Percentiles rank a stretch among this genome's conserved stretches.
Evolutionary conservation across 371 early-diverging fungal species (phyloP).

Genomic region (Mucor sp.): DNA sequence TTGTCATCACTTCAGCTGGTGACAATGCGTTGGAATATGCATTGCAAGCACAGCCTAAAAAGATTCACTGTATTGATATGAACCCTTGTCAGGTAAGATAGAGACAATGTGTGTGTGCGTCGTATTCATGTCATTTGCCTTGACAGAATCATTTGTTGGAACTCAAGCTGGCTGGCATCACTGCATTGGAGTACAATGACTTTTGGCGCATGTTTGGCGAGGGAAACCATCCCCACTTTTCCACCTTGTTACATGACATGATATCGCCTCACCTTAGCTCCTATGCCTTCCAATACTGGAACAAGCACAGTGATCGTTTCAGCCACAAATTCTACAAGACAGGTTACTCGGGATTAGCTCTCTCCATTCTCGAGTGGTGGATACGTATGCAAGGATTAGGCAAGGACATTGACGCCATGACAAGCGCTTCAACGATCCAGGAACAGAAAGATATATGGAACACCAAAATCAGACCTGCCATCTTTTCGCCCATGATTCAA

Average conservation of each 20-base stretch:
- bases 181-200: slow-evolving; percentile 60
- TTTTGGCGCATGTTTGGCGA: slow-evolving; percentile 86
- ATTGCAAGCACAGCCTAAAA: slow-evolving; percentile 63
- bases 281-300: slow-evolving; percentile 82
- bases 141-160: slow-evolving; percentile 79
- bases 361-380: slow-evolving; percentile 70
- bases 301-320: slow-evolving; percentile 57
- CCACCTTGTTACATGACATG: slow-evolving; percentile 59
- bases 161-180: slow-evolving; percentile 77
- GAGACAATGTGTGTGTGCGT: neutral
- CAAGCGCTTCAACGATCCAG: slow-evolving; percentile 55
- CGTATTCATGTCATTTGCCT: neutral
- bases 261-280: slow-evolving; percentile 77
- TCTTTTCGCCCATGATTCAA: slow-evolving; percentile 67
- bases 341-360: slow-evolving; percentile 82
- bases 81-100: slow-evolving; percentile 78
- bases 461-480: slow-evolving; percentile 61
- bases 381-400: slow-evolving; percentile 61
- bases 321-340: slow-evolving; percentile 79
- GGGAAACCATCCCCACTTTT: slow-evolving; percentile 68
- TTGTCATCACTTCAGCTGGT: slow-evolving; percentile 87
- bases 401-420: slow-evolving; percentile 61
- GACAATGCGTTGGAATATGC: slow-evolving; percentile 88
- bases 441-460: slow-evolving; percentile 71
- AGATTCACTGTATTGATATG: slow-evolving; percentile 85